These are phyloP conservation scores for Suillus subalutaceus DNA, from an alignment of 768 basidiomycete genomes.

Conservation along the genomic window DNA sequence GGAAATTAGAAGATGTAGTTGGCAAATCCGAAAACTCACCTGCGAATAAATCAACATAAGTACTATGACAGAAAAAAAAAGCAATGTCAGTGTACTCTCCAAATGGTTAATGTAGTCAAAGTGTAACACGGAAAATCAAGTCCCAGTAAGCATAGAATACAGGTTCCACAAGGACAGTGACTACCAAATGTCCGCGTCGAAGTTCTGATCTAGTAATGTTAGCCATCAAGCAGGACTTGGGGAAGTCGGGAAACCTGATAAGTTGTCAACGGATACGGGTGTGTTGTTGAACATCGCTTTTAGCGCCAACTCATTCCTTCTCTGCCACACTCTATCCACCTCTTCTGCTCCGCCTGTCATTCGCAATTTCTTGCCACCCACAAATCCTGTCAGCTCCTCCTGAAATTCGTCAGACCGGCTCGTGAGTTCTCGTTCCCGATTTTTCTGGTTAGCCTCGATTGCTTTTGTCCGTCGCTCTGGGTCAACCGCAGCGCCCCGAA, in stretches of 20 bases:
- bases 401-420: slow-evolving; percentile 81
- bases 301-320: slow-evolving; percentile 79
- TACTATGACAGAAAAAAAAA: slow-evolving; percentile 22
- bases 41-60: slow-evolving; percentile 46
- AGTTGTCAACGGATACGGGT: slow-evolving; percentile 10
- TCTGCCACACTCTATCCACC: slow-evolving; percentile 84
- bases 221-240: background rate
- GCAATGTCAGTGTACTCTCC: background rate
- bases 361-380: slow-evolving; percentile 83
- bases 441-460: slow-evolving; percentile 87
- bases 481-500: slow-evolving; percentile 80
- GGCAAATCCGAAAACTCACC: slow-evolving; percentile 41
- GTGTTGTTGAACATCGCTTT: slow-evolving; percentile 79
- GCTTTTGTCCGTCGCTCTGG: slow-evolving; percentile 87
- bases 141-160: background rate
- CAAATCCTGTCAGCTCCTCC: slow-evolving; percentile 83
- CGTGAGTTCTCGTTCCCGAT: slow-evolving; percentile 74
- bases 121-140: slow-evolving; percentile 1
- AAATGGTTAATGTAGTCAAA: slow-evolving; percentile 3
- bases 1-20: background rate
- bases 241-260: background rate
- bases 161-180: background rate
- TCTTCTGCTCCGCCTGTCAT: slow-evolving; percentile 97
- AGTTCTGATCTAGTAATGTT: background rate
- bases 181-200: background rate